Evolutionary conservation across 305 asterid species (phyloP).

Genomic region (Caryopteris hybrid): DNA sequence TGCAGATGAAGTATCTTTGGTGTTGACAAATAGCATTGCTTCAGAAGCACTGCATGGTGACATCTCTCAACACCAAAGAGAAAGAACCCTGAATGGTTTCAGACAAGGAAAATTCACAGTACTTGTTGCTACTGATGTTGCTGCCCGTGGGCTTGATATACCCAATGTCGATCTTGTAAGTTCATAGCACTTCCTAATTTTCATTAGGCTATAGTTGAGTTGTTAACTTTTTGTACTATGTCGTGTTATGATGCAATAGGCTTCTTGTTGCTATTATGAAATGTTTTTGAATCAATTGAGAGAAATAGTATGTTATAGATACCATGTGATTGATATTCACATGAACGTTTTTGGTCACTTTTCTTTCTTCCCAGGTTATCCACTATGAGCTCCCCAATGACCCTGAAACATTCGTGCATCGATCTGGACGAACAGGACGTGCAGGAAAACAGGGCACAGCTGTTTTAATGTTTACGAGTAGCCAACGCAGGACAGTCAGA

Average conservation of each 20-base stretch:
- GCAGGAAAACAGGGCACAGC: constrained; percentile 89
- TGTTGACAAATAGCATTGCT: constrained; percentile 67
- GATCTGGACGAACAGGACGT: constrained; percentile 99
- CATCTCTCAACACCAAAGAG: constrained; percentile 97
- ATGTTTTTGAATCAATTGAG: constrained; percentile 10
- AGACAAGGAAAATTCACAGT: constrained; percentile 92
- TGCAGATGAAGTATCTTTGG: constrained; percentile 88
- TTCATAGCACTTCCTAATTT: constrained; percentile 8
- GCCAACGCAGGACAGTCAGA: constrained; percentile 77
- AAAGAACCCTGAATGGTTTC: constrained; percentile 85
- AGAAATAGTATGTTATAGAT: not conserved
- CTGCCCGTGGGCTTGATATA: constrained; percentile 97
- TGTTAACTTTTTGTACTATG: not conserved
- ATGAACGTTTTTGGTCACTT: not conserved
- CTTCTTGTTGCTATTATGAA: not conserved
- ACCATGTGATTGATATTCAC: not conserved
- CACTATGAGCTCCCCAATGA: constrained; percentile 97
- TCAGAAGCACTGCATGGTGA: constrained; percentile 96
- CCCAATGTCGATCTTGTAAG: constrained; percentile 98
- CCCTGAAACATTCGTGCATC: constrained; percentile 96
- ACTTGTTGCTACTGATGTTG: constrained; percentile 80
- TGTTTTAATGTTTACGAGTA: constrained; percentile 73
- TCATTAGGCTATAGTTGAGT: not conserved
- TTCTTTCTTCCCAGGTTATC: constrained; percentile 47
- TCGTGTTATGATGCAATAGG: not conserved